Percentiles rank a stretch among this genome's conserved stretches.
Evolutionary conservation across 2,329 filamentous ascomycete genomes (phyloP).

Genomic region (Pleoardoris graminearum): DNA sequence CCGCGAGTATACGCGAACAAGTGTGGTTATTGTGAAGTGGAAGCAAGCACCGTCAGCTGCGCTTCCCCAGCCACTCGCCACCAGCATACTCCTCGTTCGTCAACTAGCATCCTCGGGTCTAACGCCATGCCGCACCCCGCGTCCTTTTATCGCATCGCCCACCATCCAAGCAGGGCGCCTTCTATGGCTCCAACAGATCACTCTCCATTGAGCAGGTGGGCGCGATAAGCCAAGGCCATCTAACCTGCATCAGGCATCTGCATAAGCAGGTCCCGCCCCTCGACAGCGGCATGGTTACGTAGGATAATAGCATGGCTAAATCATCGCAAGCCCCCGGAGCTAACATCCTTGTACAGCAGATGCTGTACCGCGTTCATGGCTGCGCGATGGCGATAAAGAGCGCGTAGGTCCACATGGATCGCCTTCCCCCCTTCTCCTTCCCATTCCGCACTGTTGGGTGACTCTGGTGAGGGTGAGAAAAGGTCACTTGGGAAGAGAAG

Average conservation of each 20-base stretch:
- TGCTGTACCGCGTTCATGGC: too few species aligned
- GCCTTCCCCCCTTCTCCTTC: not conserved
- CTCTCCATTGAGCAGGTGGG: conserved; percentile 29
- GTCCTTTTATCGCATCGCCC: not conserved
- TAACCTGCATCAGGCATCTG: conserved; percentile 31
- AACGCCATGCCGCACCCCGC: not conserved
- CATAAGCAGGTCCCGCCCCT: conserved; percentile 19
- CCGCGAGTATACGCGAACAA: too few species aligned
- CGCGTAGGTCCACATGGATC: not conserved
- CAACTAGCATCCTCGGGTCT: not conserved
- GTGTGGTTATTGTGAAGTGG: too few species aligned
- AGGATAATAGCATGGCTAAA: conserved; percentile 15
- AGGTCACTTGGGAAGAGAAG: not conserved
- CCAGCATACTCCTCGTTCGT: not conserved
- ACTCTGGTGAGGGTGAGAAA: not conserved
- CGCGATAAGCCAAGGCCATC: conserved; percentile 29
- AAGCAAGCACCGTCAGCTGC: not conserved
- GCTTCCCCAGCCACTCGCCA: not conserved
- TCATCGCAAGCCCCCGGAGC: too few species aligned
- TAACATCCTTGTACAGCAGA: too few species aligned
- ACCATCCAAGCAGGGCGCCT: not conserved
- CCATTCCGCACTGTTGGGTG: not conserved
- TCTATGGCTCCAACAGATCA: conserved; percentile 7
- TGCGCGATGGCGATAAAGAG: not conserved
- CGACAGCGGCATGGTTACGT: conserved; percentile 20